Conservation (phyloP, 2,329 filamentous ascomycete species). For the Talaromyces sp. region DNA sequence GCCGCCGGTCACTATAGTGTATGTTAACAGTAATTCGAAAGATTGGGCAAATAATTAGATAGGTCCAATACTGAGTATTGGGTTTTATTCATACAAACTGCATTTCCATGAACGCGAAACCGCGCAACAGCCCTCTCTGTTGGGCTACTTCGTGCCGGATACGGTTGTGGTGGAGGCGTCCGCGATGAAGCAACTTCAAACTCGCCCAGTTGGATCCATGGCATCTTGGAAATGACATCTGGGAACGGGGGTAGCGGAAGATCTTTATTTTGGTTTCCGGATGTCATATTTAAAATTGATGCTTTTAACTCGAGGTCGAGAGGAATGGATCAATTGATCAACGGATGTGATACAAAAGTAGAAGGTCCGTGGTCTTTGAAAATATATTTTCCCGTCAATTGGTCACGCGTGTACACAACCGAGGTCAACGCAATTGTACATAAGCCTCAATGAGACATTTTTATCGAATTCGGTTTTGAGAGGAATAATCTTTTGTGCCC, state of each 20-base stretch:
- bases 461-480: background rate
- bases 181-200: conserved; percentile 14
- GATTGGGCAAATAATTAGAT: background rate
- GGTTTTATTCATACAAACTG: conserved; percentile 17
- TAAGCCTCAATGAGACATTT: background rate
- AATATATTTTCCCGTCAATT: background rate
- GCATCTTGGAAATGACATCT: conserved; percentile 11
- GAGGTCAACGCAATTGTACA: background rate
- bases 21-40: background rate
- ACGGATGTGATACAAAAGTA: background rate
- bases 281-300: too few relatives aligned
- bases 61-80: background rate
- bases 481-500: too few relatives aligned
- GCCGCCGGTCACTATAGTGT: conserved; percentile 54
- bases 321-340: too few relatives aligned
- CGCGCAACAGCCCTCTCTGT: conserved; percentile 22
- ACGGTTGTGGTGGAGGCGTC: conserved; percentile 22
- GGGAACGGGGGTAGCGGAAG: conserved; percentile 3
- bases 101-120: conserved; percentile 26
- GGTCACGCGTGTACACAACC: too few relatives aligned
- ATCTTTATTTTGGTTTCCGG: background rate
- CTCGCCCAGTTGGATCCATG: conserved; percentile 20
- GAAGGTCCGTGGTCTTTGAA: background rate
- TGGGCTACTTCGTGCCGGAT: conserved; percentile 15
- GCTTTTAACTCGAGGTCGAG: too few relatives aligned